Evolutionary conservation across 2,329 filamentous ascomycete genomes (phyloP), one percentile per base, ranked within the genome.

Genomic region (Neonectria faginata): DNA sequence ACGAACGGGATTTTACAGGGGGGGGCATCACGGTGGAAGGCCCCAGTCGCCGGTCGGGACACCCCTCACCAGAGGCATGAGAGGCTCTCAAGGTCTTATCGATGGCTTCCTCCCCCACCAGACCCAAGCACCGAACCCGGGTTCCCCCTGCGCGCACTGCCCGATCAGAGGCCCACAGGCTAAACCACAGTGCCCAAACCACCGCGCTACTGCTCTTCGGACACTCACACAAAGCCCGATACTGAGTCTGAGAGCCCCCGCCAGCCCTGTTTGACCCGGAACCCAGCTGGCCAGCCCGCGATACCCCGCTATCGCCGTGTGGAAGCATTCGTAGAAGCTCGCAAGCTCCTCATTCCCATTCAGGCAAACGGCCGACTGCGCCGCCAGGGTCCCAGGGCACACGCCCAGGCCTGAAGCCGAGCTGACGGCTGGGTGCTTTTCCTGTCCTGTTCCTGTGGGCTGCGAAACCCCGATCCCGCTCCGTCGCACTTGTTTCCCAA

Each of bases 221-320:
- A 61, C 57, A 61, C 52, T 56, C 61, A 39, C 42, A 44, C 50
- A 55, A 45, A 54, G 52, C 55, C 48, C 41, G 33, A 45, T 48
- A 29, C 42, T 50, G 18, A 39, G 36, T n/a, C 36, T 39, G 14
- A n/a, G 33, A 39, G 16, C 44, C 56, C 33, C 33, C 51, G 25
- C 36, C 39, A 57, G 57, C 51, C 44, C 33, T 56, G 50, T 36
- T 31, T 45, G 61, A 42, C 56, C 62, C 68, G 67, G 69, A 61
- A 71, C 70, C 60, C 65, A 63, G 63, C 63, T 65, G 64, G 69
- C 60, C 67, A 63, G 63, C 62, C 66, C 65, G 69, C 61, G 29
- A 72, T 70, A 74, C 71, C 72, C 72, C 72, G 69, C 72, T 73
- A 73, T 67, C 69, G 53, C 67, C 61, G 65, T 71, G 64, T 74